Base-by-base conservation (phyloP, 805 yeast species). In the Candida cerambycidarum region DNA sequence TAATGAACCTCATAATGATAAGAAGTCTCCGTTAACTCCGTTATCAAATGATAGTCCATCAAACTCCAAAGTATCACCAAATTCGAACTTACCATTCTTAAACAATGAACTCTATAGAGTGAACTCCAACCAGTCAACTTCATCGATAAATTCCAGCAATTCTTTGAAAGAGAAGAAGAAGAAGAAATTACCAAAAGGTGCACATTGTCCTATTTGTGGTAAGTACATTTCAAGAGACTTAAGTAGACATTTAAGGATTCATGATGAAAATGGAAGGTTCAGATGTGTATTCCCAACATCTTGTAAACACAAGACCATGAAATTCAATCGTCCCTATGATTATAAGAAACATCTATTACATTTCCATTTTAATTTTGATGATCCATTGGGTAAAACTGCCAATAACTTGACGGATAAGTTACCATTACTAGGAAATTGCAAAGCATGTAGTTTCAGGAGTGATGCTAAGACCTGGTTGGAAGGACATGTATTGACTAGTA, bases 391-490 rank as follows among this genome's bases (percentile, higher is more conserved):
- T 11, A 68, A 63, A 41, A 48, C 64, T 4, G 69, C 71, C 2
- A 63, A 65, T 30, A 70, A 65, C 24, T 56, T 70, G 41, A 68
- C 73, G 0, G 74, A 69, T 38, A 70, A 69, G 47, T 51, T 70
- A 18, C 70, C 71, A 6, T 50, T 65, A 21, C 32, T 49, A 17
- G 76, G 76, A 1, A 44, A 54, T 15, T 70, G 76, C 44, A 53
- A 55, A 15, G 70, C 71, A 1, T 82, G 87, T 55, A 82, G 82
- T 1, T 56, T 54, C 13, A 54, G 73, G 32, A 72, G 67, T 51
- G 54, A 62, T 11, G 86, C 82, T 7, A 62, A 62, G 19, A 75
- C 68, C 14, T 82, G 87, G 87, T 61, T 82, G 15, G 76, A 75
- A 14, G 50, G 58, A 11, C 88, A 82, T 55, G 72, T 81, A 9